These are phyloP conservation scores for Aurinia saxatilis DNA, from an alignment of 345 rosid species.

Conservation along the genomic window DNA sequence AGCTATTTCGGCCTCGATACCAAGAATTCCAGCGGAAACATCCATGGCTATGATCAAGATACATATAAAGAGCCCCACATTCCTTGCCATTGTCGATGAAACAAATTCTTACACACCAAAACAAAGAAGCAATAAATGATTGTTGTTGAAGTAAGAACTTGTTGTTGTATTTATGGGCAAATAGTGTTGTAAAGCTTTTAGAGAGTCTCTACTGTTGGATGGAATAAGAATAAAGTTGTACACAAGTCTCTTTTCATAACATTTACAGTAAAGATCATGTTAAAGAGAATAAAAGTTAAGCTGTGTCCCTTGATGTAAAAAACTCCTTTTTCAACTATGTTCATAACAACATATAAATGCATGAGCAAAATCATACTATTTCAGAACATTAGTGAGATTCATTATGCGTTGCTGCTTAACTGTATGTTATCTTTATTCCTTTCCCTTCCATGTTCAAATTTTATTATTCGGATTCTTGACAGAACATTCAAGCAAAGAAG, in stretches of 20 bases:
- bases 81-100: slow-evolving; percentile 16
- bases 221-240: slow-evolving; percentile 26
- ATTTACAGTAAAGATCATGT: slow-evolving; percentile 14
- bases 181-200: slow-evolving; percentile 6
- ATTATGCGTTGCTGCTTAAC: neutral
- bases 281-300: slow-evolving; percentile 17
- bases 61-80: slow-evolving; percentile 27
- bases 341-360: neutral
- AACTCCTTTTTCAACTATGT: neutral
- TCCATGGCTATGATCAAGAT: slow-evolving; percentile 34
- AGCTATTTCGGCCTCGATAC: slow-evolving; percentile 35
- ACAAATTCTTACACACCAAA: neutral
- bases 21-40: slow-evolving; percentile 33
- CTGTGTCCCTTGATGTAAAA: slow-evolving; percentile 15
- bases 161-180: slow-evolving; percentile 12
- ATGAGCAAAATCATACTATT: neutral
- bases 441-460: slow-evolving; percentile 12
- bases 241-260: slow-evolving; percentile 4
- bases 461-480: slow-evolving; percentile 29
- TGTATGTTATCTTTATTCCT: slow-evolving; percentile 7
- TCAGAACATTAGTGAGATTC: neutral
- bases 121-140: slow-evolving; percentile 12
- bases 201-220: slow-evolving; percentile 17
- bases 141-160: slow-evolving; percentile 9
- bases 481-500: slow-evolving; percentile 27